Evolutionary conservation across 73 alveolate species (phyloP).

Genomic region (Diophrys appendiculata): DNA sequence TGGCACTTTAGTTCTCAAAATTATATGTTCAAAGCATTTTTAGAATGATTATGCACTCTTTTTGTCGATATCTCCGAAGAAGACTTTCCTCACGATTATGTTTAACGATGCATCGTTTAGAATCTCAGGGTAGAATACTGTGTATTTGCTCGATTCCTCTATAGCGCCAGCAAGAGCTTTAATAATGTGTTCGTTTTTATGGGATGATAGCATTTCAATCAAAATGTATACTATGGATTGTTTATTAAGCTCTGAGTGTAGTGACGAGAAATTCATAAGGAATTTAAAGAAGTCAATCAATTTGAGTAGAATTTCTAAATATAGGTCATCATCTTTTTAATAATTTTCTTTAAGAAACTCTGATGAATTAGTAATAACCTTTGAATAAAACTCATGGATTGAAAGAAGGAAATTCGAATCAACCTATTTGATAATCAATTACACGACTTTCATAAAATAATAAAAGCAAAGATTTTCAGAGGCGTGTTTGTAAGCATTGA

Average conservation of each 20-base stretch:
- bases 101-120: conserved; percentile 42
- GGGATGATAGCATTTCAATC: conserved; percentile 35
- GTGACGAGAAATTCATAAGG: conserved; percentile 23
- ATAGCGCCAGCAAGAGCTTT: conserved; percentile 36
- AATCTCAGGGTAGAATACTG: conserved; percentile 46
- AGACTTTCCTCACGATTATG: conserved; percentile 23
- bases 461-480: conserved; percentile 57
- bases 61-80: conserved; percentile 32
- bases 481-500: conserved; percentile 43
- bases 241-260: conserved; percentile 20
- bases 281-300: conserved; percentile 48
- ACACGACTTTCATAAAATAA: conserved; percentile 47
- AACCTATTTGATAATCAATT: conserved; percentile 35
- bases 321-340: conserved; percentile 29
- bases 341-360: conserved; percentile 29
- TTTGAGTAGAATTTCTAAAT: conserved; percentile 43
- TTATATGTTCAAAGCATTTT: conserved; percentile 27
- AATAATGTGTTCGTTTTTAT: conserved; percentile 35
- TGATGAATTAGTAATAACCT: conserved; percentile 27
- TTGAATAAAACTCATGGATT: conserved; percentile 4
- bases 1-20: conserved; percentile 40
- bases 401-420: conserved; percentile 7
- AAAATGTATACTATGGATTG: conserved; percentile 23
- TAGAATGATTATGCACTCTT: too few relatives aligned
- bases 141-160: conserved; percentile 39